Conservation (phyloP, 2,329 filamentous ascomycete species). For the Colletotrichum trifolii region DNA sequence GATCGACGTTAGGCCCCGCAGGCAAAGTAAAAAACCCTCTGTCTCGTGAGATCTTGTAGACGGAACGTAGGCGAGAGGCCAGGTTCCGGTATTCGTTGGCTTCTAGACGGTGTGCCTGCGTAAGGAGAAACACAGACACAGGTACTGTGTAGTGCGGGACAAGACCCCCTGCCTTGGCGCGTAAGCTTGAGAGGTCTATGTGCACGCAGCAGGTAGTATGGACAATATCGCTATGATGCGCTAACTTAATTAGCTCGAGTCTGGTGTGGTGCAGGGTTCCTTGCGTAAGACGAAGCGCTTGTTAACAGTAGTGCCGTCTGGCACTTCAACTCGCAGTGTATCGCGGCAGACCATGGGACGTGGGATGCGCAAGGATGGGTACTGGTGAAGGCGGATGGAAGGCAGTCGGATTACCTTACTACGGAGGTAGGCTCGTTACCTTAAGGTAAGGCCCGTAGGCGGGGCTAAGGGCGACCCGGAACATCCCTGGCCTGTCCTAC, state of each 20-base stretch:
- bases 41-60: no score
- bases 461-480: constrained; percentile 8
- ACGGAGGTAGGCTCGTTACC: background rate
- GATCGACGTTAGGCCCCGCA: no score
- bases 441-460: background rate
- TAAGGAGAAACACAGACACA: constrained; percentile 12
- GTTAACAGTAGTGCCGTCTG: background rate
- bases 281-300: constrained; percentile 10
- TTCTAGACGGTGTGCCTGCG: background rate
- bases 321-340: no score
- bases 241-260: background rate
- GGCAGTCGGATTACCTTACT: no score
- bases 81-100: no score
- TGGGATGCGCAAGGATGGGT: background rate
- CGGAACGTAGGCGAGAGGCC: no score
- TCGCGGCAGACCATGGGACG: no score
- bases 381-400: no score
- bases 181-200: constrained; percentile 6
- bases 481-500: constrained; percentile 23
- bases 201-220: no score
- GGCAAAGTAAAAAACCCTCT: no score
- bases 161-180: constrained; percentile 14
- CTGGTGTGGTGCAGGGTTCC: constrained; percentile 2
- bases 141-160: background rate
- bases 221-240: background rate